These are phyloP conservation scores for Erythrobasidium yunnanense DNA, from an alignment of 768 basidiomycete genomes.

Conservation along the genomic window DNA sequence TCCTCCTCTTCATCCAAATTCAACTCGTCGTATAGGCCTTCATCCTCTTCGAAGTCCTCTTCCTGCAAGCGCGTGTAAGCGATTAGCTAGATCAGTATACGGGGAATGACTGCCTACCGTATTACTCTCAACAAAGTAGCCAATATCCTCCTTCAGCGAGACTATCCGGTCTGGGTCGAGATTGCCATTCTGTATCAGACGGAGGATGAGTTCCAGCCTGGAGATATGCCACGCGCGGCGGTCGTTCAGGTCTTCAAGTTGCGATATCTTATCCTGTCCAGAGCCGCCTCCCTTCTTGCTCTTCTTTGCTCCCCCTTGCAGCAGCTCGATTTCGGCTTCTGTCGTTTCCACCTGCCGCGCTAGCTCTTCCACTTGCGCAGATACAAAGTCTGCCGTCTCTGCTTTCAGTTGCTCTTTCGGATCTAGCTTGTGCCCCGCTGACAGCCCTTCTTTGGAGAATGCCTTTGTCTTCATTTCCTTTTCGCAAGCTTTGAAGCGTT, in stretches of 20 bases:
- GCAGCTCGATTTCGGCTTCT: slow-evolving; percentile 83
- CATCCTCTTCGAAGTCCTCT: slow-evolving; percentile 93
- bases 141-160: slow-evolving; percentile 80
- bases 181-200: slow-evolving; percentile 86
- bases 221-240: slow-evolving; percentile 89
- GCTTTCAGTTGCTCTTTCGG: slow-evolving; percentile 94
- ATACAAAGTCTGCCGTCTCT: slow-evolving; percentile 72
- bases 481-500: slow-evolving; percentile 99
- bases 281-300: slow-evolving; percentile 58
- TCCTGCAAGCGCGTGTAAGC: slow-evolving; percentile 50
- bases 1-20: slow-evolving; percentile 95
- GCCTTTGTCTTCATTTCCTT: slow-evolving; percentile 99
- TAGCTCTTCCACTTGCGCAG: slow-evolving; percentile 77
- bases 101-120: slow-evolving; percentile 52
- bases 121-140: slow-evolving; percentile 92
- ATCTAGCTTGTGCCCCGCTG: slow-evolving; percentile 83
- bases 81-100: slow-evolving; percentile 17
- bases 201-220: slow-evolving; percentile 81
- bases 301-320: slow-evolving; percentile 65
- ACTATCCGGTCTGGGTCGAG: slow-evolving; percentile 68
- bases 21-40: slow-evolving; percentile 94
- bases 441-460: slow-evolving; percentile 95
- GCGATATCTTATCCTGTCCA: slow-evolving; percentile 55
- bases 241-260: slow-evolving; percentile 80
- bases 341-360: slow-evolving; percentile 83